A percentile compares a stretch with the other conserved stretches of the same genome.
Conservation (phyloP, 2,329 filamentous ascomycete genomes). For the Scedosporium boydii region DNA sequence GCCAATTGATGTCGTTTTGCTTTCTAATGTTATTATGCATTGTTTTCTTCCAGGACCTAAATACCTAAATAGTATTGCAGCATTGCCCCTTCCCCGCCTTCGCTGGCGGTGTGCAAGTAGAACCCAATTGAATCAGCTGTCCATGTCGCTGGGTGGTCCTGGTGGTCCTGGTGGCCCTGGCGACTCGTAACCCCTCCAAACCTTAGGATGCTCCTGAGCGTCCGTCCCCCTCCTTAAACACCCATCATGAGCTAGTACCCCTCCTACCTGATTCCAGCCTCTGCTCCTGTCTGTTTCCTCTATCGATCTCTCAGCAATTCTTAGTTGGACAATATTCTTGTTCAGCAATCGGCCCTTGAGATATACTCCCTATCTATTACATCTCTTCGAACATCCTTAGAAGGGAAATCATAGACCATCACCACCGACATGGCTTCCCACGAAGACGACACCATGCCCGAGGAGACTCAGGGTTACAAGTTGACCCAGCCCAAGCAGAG, state of each 20-base stretch:
- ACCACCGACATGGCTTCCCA: constrained; percentile 52
- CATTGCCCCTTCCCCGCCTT: too few species aligned
- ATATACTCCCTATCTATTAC: background rate
- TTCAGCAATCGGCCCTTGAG: background rate
- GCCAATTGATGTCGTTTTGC: too few species aligned
- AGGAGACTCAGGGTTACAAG: constrained; percentile 94
- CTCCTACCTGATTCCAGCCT: background rate
- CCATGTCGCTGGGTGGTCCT: too few species aligned
- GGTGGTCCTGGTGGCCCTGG: too few species aligned
- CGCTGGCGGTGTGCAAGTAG: too few species aligned
- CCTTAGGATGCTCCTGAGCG: background rate
- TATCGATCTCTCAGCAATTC: background rate
- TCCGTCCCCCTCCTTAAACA: background rate
- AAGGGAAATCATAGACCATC: background rate
- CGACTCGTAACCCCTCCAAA: background rate
- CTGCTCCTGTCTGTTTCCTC: background rate
- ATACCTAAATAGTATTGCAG: too few species aligned
- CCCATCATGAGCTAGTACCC: background rate
- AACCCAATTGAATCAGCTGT: too few species aligned
- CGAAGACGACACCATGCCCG: constrained; percentile 74
- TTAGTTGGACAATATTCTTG: background rate
- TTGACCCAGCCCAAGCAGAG: constrained; percentile 95
- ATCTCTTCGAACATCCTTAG: background rate
- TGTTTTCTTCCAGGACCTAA: too few species aligned
- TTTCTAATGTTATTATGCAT: too few species aligned